Evolutionary conservation across 345 rosid genomes (phyloP).

Genomic region (Moricandia moricandioides): DNA sequence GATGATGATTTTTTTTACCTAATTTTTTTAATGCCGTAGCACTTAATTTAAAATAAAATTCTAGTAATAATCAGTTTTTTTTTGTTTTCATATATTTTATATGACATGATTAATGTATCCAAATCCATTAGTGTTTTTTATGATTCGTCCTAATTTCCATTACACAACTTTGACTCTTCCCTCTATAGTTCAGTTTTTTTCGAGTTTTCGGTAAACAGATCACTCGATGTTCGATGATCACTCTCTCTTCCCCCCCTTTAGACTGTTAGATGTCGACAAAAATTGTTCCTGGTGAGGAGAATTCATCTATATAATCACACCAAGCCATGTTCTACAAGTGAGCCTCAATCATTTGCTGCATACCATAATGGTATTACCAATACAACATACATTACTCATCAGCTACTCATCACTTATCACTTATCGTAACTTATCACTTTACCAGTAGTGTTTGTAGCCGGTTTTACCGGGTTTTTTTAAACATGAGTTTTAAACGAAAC

Average conservation of each 20-base stretch:
- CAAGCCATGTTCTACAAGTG: no score
- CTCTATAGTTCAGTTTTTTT: background rate
- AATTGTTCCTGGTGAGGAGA: no score
- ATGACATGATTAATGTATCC: slow-evolving; percentile 14
- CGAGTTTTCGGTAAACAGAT: background rate
- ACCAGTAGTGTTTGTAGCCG: no score
- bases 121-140: background rate
- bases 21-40: slow-evolving; percentile 2
- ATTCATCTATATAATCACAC: no score
- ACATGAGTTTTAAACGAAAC: no score
- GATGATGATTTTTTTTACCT: slow-evolving; percentile 4
- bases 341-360: no score
- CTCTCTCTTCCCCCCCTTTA: background rate
- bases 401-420: background rate
- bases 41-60: background rate
- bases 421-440: no score
- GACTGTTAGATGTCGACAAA: no score
- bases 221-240: background rate
- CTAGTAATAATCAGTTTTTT: slow-evolving; percentile 2
- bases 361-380: no score
- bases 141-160: background rate
- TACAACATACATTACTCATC: no score
- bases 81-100: background rate
- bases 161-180: background rate
- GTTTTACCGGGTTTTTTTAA: no score